Evolutionary conservation across 495 filamentous ascomycete species (phyloP).

Genomic region (Penicillium pulvis): DNA sequence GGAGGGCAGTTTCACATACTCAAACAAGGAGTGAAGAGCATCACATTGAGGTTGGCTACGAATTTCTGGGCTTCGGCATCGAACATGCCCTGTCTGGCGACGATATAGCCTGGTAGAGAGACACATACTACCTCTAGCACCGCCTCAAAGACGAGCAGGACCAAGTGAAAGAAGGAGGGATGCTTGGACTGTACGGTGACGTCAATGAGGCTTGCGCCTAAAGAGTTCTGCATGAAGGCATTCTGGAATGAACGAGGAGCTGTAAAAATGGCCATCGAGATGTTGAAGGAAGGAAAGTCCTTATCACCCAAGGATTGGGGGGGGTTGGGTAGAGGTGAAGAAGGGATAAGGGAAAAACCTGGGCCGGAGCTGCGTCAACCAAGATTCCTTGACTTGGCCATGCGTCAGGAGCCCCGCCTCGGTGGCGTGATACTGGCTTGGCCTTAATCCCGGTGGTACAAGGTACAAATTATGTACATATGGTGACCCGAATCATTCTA

Average conservation of each 20-base stretch:
- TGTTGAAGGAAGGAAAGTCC: conserved; percentile 10
- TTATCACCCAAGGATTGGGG: conserved; percentile 2
- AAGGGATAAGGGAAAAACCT: neutral
- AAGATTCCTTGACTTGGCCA: neutral
- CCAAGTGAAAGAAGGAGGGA: conserved; percentile 70
- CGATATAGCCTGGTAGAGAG: conserved; percentile 90
- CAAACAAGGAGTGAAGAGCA: conserved; percentile 92
- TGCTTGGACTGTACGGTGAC: conserved; percentile 50
- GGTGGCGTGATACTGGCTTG: neutral
- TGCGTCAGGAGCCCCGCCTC: neutral
- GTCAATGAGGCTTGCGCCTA: conserved; percentile 35
- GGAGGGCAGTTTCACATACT: conserved; percentile 57
- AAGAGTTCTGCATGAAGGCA: conserved; percentile 36
- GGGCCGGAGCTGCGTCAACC: conserved; percentile 2
- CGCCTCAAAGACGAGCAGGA: conserved; percentile 91
- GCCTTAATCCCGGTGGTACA: neutral
- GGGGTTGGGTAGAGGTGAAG: conserved; percentile 2
- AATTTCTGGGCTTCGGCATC: conserved; percentile 94
- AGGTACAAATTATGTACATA: neutral
- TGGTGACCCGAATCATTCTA: too few relatives aligned
- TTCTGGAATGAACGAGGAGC: conserved; percentile 66
- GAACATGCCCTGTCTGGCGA: conserved; percentile 87
- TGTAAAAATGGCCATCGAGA: conserved; percentile 54
- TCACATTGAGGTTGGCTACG: conserved; percentile 90
- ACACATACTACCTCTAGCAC: conserved; percentile 96